A percentile compares a stretch with the other conserved stretches of the same genome.
Evolutionary conservation across 148 eudicot genomes (phyloP).

Genomic region (Rheum nobile): DNA sequence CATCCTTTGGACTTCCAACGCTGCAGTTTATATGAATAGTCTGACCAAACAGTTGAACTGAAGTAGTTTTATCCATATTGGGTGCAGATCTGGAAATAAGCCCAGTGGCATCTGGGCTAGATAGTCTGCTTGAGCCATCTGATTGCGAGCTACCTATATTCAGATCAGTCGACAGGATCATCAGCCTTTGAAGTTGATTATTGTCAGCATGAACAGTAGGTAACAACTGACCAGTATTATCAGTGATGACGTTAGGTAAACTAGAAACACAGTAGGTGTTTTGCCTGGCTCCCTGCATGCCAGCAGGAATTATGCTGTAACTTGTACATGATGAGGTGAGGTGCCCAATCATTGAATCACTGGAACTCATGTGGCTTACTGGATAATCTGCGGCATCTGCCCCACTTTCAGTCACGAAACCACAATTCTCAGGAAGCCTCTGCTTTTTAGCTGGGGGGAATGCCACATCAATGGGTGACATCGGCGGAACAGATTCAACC

Average conservation of each 20-base stretch:
- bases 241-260: conserved; percentile 19
- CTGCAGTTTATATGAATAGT: too few relatives aligned
- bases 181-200: conserved; percentile 11
- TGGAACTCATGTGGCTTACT: conserved; percentile 17
- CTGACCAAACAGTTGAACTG: conserved; percentile 58
- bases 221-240: conserved; percentile 12
- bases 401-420: conserved; percentile 21
- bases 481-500: conserved; percentile 36
- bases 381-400: conserved; percentile 30
- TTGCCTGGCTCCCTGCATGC: conserved; percentile 99
- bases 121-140: conserved; percentile 37
- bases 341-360: conserved; percentile 29
- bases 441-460: conserved; percentile 29
- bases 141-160: conserved; percentile 28
- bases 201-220: conserved; percentile 13
- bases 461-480: conserved; percentile 22
- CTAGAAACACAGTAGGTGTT: conserved; percentile 17
- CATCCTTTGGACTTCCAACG: too few relatives aligned
- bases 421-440: too few relatives aligned
- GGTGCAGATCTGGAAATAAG: conserved; percentile 14
- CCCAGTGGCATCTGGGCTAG: conserved; percentile 14
- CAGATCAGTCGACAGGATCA: conserved; percentile 33
- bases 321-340: conserved; percentile 22
- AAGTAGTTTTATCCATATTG: conserved; percentile 18
- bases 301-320: conserved; percentile 42